phyloP scores from a whole-genome alignment of 805 yeast genomes.

The Lipomyces anomalus region DNA sequence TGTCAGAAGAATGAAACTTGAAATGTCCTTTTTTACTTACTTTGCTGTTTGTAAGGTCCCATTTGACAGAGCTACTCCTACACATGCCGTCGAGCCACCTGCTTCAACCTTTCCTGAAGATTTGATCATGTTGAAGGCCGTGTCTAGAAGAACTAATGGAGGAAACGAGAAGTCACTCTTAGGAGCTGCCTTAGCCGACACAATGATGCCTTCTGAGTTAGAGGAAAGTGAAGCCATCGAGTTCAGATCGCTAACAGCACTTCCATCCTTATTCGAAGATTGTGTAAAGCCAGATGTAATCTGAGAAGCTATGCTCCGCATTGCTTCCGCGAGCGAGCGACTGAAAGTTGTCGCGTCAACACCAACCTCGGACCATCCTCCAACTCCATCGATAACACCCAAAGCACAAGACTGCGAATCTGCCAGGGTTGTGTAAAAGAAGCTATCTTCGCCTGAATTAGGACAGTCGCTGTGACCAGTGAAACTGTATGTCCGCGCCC shows the following conservation, averaged over 20 bases:
- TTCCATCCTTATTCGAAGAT: no score
- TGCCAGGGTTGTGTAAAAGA: constrained; percentile 17
- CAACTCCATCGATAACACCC: constrained; percentile 78
- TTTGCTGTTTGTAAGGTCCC: constrained; percentile 62
- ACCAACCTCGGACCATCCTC: constrained; percentile 94
- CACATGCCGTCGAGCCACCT: constrained; percentile 91
- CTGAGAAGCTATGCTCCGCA: constrained; percentile 36
- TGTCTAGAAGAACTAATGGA: constrained; percentile 47
- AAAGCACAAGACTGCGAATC: constrained; percentile 26
- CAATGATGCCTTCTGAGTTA: constrained; percentile 2
- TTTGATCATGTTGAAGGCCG: constrained; percentile 52
- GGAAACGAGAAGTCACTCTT: constrained; percentile 25
- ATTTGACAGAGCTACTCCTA: constrained; percentile 57
- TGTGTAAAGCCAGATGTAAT: no score
- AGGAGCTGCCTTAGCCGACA: constrained; percentile 11
- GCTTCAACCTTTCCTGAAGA: constrained; percentile 61
- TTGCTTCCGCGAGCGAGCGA: constrained; percentile 62
- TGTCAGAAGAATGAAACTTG: no score
- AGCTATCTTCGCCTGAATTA: constrained; percentile 27
- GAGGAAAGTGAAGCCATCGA: constrained; percentile 4
- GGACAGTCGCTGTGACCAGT: constrained; percentile 8
- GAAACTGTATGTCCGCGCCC: background rate
- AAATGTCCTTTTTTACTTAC: no score
- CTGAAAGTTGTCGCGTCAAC: constrained; percentile 84
- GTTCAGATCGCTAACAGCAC: constrained; percentile 4